Evolutionary conservation across 768 basidiomycete genomes (phyloP), one percentile per base, ranked within the genome.

Genomic region (Agaricus blazei): DNA sequence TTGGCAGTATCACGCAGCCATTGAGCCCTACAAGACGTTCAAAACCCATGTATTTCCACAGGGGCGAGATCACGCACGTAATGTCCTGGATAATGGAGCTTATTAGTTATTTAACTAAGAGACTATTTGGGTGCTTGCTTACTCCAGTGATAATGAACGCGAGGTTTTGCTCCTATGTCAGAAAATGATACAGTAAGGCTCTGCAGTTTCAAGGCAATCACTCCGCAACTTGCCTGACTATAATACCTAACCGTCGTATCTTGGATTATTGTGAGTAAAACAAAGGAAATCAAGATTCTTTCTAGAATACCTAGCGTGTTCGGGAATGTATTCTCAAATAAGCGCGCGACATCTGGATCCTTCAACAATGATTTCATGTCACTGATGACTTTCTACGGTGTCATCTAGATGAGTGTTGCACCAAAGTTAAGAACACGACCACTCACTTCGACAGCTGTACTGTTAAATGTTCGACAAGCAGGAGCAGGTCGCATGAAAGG

Each of bases 1-100:
- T 90, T 91, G 26, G 82, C 85, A 23, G 89, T 88, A 64, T 91
- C 88, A 48, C 89, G 84, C 37, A 91, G 75, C 89, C 89, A 91
- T 63, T 90, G 88, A 2, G 89, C 89, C 31, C 88, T 90, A 56
- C 34, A 47, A 40, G 54, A 37, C 36, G 65, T 34, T 63, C 50
- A 36, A 38, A 29, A 8, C 8, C 5, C 37, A 9, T 34, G 19
- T 14, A 19, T 23, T 43, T 24, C 4, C 14, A 9, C 23, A 26
- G 24, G 37, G 43, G 55, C 19, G 26, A 26, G 48, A 51, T 37
- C 9, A 73, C 83, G 47, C 66, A 89, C 88, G 84, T 85, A 61
- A 90, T 88, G 64, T 90, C 87, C 85, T 87, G 48, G 11, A 46
- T 19, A 44, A 31, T 6, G 44, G 38, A 11, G 38, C 11, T 8